These are phyloP conservation scores for Penicillium sp. DNA, from an alignment of 2,329 filamentous ascomycete species.

Conservation along the genomic window DNA sequence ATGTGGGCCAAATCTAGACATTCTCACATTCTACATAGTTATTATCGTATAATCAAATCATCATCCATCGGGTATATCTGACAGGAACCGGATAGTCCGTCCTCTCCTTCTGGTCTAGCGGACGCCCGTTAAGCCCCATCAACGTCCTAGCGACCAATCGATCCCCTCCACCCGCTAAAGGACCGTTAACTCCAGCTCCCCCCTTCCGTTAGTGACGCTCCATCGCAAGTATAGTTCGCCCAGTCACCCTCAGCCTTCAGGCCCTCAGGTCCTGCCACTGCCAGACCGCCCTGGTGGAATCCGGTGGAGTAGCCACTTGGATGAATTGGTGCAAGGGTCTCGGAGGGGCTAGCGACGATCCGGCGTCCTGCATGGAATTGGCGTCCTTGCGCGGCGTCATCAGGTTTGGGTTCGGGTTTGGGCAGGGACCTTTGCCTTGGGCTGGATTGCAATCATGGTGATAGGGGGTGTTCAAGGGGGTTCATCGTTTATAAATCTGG, in stretches of 20 bases:
- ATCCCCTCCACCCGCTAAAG: background rate
- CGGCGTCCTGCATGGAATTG: conserved; percentile 5
- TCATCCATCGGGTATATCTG: background rate
- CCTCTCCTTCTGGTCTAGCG: background rate
- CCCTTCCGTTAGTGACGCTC: background rate
- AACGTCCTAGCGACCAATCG: background rate
- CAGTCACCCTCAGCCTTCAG: no score
- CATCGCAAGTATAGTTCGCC: no score
- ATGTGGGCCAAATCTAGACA: background rate
- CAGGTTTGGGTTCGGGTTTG: background rate
- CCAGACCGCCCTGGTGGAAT: no score
- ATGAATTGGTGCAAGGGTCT: conserved; percentile 7
- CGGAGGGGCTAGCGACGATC: conserved; percentile 8
- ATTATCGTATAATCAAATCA: background rate
- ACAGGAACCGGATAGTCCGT: background rate
- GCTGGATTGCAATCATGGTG: background rate
- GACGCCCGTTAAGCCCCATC: background rate
- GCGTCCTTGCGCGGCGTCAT: conserved; percentile 9
- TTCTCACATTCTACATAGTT: no score
- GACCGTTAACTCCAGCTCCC: background rate
- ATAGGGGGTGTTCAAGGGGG: background rate
- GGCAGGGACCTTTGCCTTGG: conserved; percentile 4
- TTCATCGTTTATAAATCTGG: no score
- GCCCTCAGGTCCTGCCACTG: no score
- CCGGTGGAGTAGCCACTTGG: background rate